Evolutionary conservation across 225 moss, liverwort and hornwort species (phyloP).

Genomic region (Ulota crispa): DNA sequence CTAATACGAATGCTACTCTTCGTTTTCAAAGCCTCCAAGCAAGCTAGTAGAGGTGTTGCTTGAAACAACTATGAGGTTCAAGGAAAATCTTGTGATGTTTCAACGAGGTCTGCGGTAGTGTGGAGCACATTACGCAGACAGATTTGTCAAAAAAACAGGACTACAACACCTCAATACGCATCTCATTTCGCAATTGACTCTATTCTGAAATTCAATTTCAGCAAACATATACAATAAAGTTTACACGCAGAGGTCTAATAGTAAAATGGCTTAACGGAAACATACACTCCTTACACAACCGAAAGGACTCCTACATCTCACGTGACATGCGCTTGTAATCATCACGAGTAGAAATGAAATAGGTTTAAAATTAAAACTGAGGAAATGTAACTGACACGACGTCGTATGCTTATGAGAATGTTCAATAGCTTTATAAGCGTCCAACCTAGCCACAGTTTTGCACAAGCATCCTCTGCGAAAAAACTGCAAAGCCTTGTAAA

Average conservation of each 20-base stretch:
- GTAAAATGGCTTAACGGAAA: not conserved
- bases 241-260: not conserved
- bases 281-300: not conserved
- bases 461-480: not conserved
- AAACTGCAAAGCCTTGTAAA: no score
- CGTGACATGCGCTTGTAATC: not conserved
- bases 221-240: not conserved
- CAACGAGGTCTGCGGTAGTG: not conserved
- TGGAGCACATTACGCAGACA: not conserved
- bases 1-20: no score
- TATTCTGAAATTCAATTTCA: no score
- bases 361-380: no score
- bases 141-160: no score
- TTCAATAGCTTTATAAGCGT: not conserved
- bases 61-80: not conserved
- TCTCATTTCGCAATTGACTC: no score
- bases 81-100: not conserved
- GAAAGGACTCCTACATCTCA: no score
- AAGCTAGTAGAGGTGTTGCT: not conserved
- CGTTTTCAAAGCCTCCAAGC: rapidly evolving
- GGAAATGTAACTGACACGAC: not conserved
- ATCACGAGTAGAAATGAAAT: no score
- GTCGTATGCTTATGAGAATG: not conserved
- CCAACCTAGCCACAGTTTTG: not conserved
- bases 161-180: not conserved